Conservation (phyloP, 257 asterid genomes). For the Solanum piurae region DNA sequence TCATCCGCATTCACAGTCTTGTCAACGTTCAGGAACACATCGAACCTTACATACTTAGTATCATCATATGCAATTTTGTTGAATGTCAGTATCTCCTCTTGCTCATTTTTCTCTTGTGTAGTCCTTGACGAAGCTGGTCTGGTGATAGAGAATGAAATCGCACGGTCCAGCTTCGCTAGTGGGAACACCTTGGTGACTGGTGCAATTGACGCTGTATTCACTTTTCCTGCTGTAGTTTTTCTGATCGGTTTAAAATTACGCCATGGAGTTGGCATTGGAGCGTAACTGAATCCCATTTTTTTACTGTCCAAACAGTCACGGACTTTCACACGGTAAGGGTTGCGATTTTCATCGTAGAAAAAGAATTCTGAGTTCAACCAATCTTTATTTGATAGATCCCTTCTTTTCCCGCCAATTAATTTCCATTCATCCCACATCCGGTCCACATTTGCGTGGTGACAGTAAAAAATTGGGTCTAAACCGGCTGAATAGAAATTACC, state of each 20-base stretch:
- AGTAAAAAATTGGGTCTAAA: slow-evolving; percentile 6
- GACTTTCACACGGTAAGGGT: slow-evolving; percentile 32
- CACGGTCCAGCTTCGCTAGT: slow-evolving; percentile 3
- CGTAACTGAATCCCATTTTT: slow-evolving; percentile 29
- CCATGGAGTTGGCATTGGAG: slow-evolving; percentile 35
- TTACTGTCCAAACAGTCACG: slow-evolving; percentile 15
- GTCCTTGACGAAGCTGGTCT: slow-evolving; percentile 9
- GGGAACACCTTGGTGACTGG: slow-evolving; percentile 19
- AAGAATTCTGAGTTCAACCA: slow-evolving; percentile 32
- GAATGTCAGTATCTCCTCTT: slow-evolving; percentile 31
- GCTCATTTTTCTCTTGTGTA: slow-evolving; percentile 10
- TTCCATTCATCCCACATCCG: slow-evolving; percentile 1
- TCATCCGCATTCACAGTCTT: slow-evolving; percentile 16
- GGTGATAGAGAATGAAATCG: slow-evolving; percentile 9
- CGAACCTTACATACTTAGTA: slow-evolving; percentile 25
- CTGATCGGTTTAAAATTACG: slow-evolving; percentile 18
- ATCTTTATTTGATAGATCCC: slow-evolving; percentile 18
- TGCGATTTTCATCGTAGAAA: slow-evolving; percentile 45
- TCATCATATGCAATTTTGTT: slow-evolving; percentile 3
- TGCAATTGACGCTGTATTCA: neutral
- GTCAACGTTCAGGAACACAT: slow-evolving; percentile 44
- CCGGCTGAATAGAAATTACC: slow-evolving; percentile 3
- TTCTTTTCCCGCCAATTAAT: neutral
- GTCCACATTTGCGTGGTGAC: slow-evolving; percentile 7
- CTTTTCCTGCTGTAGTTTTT: slow-evolving; percentile 2